Evolutionary conservation across 495 filamentous ascomycete genomes (phyloP), one percentile per base, ranked within the genome.

Genomic region (Penicillium tannophilum): DNA sequence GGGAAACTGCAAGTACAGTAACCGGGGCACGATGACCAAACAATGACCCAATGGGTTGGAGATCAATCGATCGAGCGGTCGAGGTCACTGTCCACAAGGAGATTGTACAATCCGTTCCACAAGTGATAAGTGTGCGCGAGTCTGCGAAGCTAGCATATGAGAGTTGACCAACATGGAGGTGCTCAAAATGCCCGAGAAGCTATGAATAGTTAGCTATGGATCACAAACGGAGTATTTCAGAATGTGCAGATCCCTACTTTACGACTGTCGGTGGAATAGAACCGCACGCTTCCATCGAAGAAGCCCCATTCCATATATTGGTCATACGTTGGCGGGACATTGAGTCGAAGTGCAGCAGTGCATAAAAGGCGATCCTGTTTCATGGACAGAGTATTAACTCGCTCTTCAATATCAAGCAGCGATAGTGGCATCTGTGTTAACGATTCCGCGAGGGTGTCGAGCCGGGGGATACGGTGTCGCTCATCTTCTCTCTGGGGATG

Each of bases 221-320:
- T 2, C 8, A 17, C 0, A 14, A 55, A 43, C 20, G 20, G 12
- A 42, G 33, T 6, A 55, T 11, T 9, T 2, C 14, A 14, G 45
- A 4, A 17, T 19, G 43, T 47, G 4, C 44, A 9, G 17, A 41
- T 5, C 16, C 64, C 54, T 70, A 86, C 78, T 72, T 88, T 90
- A 66, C 86, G 84, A 56, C 83, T 89, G 52, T 94, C 92, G 48
- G 86, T 82, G 36, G 86, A 81, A 71, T 90, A 97, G 77, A 97
- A 98, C 10, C 94, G 86, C 7, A 98, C 84, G 65, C 90, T 92
- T 61, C 89, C 90, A 76, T 98, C 94, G 7, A 91, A 88, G 68
- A 94, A 98, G 1, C 92, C 94, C 94, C 93, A 97, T 72, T 97
- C 92, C 71, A 98, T 82, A 61, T 89, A 97, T 63, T 92, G 91